phyloP scores from a whole-genome alignment of 176 grass and related monocot species.

The Phyllostachys edulis region DNA sequence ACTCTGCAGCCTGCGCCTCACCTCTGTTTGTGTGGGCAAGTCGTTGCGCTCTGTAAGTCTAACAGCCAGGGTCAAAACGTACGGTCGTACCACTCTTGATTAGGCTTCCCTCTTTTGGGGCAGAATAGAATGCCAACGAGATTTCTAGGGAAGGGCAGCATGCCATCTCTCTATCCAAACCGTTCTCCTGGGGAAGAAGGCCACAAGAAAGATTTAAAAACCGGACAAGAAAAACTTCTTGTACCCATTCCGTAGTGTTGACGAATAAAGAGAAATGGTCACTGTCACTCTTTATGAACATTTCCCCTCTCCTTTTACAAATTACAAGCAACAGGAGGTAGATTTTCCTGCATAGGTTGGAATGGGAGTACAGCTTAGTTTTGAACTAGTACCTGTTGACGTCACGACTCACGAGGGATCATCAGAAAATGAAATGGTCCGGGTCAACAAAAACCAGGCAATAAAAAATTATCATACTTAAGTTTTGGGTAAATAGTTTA shows the following conservation, averaged over 20 bases:
- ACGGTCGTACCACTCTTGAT: neutral
- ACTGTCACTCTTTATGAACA: neutral
- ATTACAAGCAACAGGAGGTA: too few relatives aligned
- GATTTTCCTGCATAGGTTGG: too few relatives aligned
- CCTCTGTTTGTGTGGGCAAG: neutral
- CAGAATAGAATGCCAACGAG: neutral
- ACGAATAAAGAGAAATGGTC: neutral
- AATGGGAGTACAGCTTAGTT: slow-evolving; percentile 5
- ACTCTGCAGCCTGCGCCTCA: neutral
- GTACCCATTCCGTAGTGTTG: too few relatives aligned
- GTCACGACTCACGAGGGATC: neutral
- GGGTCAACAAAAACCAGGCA: neutral
- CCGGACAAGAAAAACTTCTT: neutral
- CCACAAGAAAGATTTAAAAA: neutral
- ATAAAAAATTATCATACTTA: neutral
- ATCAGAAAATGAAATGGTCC: too few relatives aligned
- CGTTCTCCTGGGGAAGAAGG: neutral
- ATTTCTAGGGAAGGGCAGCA: neutral
- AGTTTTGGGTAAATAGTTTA: too few relatives aligned
- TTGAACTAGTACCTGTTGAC: neutral
- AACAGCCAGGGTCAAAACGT: neutral
- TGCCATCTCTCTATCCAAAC: neutral
- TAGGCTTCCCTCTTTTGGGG: neutral
- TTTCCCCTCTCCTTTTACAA: neutral
- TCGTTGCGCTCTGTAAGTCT: neutral